Evolutionary conservation across 169 alveolate genomes (phyloP).

Genomic region (Plasmodium berghei): DNA sequence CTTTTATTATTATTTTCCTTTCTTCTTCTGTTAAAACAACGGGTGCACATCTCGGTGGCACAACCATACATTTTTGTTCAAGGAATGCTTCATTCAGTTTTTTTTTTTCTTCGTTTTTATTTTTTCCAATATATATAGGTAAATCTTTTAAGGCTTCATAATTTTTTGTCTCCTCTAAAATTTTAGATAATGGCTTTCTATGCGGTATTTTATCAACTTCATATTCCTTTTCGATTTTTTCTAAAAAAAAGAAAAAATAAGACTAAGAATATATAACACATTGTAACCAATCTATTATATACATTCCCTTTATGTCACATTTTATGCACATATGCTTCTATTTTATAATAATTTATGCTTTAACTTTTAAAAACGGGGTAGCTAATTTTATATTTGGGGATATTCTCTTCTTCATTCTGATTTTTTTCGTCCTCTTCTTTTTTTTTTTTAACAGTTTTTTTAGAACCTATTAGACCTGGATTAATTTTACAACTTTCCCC

Average conservation of each 20-base stretch:
- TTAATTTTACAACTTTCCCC: slow-evolving; percentile 66
- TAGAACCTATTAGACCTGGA: slow-evolving; percentile 19
- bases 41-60: slow-evolving; percentile 72
- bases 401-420: neutral
- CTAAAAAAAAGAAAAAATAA: neutral
- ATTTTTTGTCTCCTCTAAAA: slow-evolving; percentile 63
- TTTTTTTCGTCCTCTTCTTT: slow-evolving; percentile 8
- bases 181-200: slow-evolving; percentile 61
- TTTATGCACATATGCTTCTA: neutral
- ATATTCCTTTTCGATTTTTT: slow-evolving; percentile 24
- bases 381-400: slow-evolving; percentile 22
- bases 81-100: slow-evolving; percentile 20
- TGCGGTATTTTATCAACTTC: slow-evolving; percentile 46
- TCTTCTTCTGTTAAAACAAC: slow-evolving; percentile 67
- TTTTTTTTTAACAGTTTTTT: slow-evolving; percentile 14
- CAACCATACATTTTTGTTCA: slow-evolving; percentile 39
- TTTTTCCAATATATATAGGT: slow-evolving; percentile 27
- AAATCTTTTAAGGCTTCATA: slow-evolving; percentile 47
- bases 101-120: slow-evolving; percentile 45
- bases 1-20: slow-evolving; percentile 43
- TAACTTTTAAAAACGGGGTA: slow-evolving; percentile 36
- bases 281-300: neutral
- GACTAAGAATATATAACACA: neutral
- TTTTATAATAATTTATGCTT: neutral
- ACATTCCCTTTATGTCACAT: neutral